Percentiles rank a stretch among this genome's conserved stretches.
Evolutionary conservation across 345 rosid genomes (phyloP).

Genomic region (Citrus mangshanensis): DNA sequence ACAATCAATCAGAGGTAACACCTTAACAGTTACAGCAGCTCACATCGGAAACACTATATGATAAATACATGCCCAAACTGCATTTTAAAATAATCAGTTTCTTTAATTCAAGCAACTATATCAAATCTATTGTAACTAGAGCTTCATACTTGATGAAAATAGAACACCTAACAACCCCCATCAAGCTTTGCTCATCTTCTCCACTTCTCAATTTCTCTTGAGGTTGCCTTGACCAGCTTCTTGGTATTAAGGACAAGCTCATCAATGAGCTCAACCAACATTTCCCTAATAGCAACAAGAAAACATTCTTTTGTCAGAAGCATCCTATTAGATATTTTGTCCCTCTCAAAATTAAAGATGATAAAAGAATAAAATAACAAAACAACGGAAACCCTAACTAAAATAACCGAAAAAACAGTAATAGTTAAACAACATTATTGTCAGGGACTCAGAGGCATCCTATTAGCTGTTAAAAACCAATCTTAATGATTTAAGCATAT

Average conservation of each 20-base stretch:
- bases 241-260: slow-evolving; percentile 57
- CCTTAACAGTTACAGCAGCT: neutral
- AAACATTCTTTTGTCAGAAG: neutral
- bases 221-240: slow-evolving; percentile 60
- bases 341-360: neutral
- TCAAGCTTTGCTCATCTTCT: slow-evolving; percentile 40
- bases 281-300: slow-evolving; percentile 45
- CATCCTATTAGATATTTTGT: neutral
- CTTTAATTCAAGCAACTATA: slow-evolving; percentile 3
- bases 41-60: neutral
- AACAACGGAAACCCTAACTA: neutral
- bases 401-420: no score
- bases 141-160: neutral
- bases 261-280: slow-evolving; percentile 56
- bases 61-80: neutral
- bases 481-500: neutral
- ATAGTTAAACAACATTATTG: no score
- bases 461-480: neutral
- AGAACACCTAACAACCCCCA: neutral
- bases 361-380: neutral
- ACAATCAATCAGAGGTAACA: neutral
- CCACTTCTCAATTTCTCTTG: slow-evolving; percentile 86
- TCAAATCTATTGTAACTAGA: neutral
- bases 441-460: neutral
- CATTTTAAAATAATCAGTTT: neutral